These are phyloP conservation scores for Aspergillus amoenus DNA, from an alignment of 2,329 filamentous ascomycete species.

Conservation along the genomic window DNA sequence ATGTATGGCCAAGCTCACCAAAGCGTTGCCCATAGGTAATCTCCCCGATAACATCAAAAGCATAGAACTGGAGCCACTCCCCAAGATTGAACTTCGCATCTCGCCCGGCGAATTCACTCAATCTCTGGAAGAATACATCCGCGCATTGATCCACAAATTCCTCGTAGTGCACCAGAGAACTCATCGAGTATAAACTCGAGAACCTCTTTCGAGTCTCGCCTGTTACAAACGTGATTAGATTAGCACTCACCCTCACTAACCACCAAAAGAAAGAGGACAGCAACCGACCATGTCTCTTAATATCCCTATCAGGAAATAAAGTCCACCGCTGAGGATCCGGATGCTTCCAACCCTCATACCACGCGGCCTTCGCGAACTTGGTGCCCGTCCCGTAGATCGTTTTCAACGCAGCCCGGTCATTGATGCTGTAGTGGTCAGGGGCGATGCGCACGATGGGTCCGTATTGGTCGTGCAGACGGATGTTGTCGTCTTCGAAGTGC, in stretches of 20 bases:
- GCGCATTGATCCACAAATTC: slow-evolving; percentile 50
- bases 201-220: slow-evolving; percentile 40
- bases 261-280: background rate
- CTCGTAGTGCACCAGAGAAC: slow-evolving; percentile 50
- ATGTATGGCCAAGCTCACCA: slow-evolving; percentile 17
- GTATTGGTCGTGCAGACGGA: slow-evolving; percentile 42
- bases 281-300: slow-evolving; percentile 37
- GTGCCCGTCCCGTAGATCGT: slow-evolving; percentile 44
- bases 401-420: slow-evolving; percentile 42
- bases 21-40: slow-evolving; percentile 45
- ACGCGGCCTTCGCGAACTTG: slow-evolving; percentile 40
- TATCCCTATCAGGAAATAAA: slow-evolving; percentile 34
- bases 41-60: slow-evolving; percentile 50
- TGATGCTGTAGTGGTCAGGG: slow-evolving; percentile 50
- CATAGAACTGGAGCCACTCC: slow-evolving; percentile 40
- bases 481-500: slow-evolving; percentile 40
- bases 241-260: background rate
- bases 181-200: slow-evolving; percentile 50
- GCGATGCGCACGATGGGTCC: slow-evolving; percentile 49
- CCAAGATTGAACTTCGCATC: slow-evolving; percentile 36
- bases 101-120: slow-evolving; percentile 38
- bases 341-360: slow-evolving; percentile 36
- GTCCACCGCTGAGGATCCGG: slow-evolving; percentile 31
- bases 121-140: slow-evolving; percentile 39
- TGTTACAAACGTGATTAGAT: slow-evolving; percentile 14